Evolutionary conservation across 2,329 filamentous ascomycete genomes (phyloP).

Genomic region (Cryphonectria parasitica): DNA sequence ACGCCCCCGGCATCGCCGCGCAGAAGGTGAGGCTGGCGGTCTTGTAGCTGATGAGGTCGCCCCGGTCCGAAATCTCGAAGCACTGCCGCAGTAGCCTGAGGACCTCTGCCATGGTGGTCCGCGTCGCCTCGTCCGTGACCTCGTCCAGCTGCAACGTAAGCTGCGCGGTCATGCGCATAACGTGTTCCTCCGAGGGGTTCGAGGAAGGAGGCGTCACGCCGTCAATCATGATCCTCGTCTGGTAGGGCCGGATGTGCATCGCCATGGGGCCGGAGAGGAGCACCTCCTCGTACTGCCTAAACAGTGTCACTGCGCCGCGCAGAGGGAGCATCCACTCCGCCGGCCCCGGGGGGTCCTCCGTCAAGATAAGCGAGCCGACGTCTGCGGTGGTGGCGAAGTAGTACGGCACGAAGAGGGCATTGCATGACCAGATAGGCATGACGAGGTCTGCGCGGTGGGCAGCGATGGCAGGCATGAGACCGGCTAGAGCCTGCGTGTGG

Average conservation of each 20-base stretch:
- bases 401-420: slow-evolving; percentile 34
- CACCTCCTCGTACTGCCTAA: slow-evolving; percentile 19
- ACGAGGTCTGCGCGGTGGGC: slow-evolving; percentile 27
- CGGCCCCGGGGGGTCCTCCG: slow-evolving; percentile 30
- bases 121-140: slow-evolving; percentile 14
- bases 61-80: slow-evolving; percentile 33
- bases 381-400: slow-evolving; percentile 34
- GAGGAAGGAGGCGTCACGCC: slow-evolving; percentile 12
- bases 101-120: slow-evolving; percentile 21
- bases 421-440: slow-evolving; percentile 33
- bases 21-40: slow-evolving; percentile 33
- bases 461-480: slow-evolving; percentile 32
- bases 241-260: slow-evolving; percentile 29
- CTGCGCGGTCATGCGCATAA: slow-evolving; percentile 17
- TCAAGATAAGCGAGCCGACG: slow-evolving; percentile 33
- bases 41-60: slow-evolving; percentile 30
- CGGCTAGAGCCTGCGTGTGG: slow-evolving; percentile 32
- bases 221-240: neutral
- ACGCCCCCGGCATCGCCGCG: slow-evolving; percentile 22
- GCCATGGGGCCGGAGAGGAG: slow-evolving; percentile 29
- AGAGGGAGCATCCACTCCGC: slow-evolving; percentile 35
- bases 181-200: slow-evolving; percentile 11
- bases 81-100: slow-evolving; percentile 31
- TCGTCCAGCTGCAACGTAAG: slow-evolving; percentile 18
- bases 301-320: slow-evolving; percentile 32